Evolutionary conservation across 306 rosid genomes (phyloP), one percentile per base, ranked within the genome.

Genomic region (Gynostemma pentaphyllum): DNA sequence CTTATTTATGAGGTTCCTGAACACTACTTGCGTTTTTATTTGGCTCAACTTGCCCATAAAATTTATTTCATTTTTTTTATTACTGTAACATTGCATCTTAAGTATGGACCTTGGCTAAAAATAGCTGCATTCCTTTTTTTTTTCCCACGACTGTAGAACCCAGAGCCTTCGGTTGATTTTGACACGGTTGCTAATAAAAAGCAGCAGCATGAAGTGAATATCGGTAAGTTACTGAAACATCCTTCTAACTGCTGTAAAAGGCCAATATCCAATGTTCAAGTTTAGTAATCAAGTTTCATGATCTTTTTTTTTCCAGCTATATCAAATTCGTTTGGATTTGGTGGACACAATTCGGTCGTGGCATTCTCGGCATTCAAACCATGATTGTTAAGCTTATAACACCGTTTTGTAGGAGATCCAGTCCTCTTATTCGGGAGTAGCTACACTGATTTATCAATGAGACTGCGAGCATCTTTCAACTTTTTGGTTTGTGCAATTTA

Each of bases 261-360:
- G n/a, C n/a, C n/a, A n/a, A n/a, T n/a, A n/a, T 28, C 62, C 24
- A 49, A 21, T 9, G 29, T 66, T 39, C 46, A 40, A 45, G 61
- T 62, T 62, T 40, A 36, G 42, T 74, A 44, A 68, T 21, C 28
- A 61, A 61, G 46, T 7, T 39, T 3, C 19, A 15, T 21, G 30
- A 62, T n/a, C 16, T 62, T 5, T 42, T 11, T 24, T 40, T 39
- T 73, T 68, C n/a, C 89, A 94, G 97, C 84, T 41, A 89, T 94
- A 67, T 89, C 99, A 39, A 94, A 86, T 78, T 94, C 99, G 30
- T 94, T 94, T 18, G 99, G 97, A 74, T 89, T 94, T 40, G 97
- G 99, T 30, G 97, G 99, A 70, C 99, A 94, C 73, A 94, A 94
- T 75, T 94, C 99, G 12, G 99, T 89, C 0, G 99, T 86, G 45